Evolutionary conservation across 768 basidiomycete genomes (phyloP), one percentile per base, ranked within the genome.

Genomic region (Pleurotus citrinopileatus): DNA sequence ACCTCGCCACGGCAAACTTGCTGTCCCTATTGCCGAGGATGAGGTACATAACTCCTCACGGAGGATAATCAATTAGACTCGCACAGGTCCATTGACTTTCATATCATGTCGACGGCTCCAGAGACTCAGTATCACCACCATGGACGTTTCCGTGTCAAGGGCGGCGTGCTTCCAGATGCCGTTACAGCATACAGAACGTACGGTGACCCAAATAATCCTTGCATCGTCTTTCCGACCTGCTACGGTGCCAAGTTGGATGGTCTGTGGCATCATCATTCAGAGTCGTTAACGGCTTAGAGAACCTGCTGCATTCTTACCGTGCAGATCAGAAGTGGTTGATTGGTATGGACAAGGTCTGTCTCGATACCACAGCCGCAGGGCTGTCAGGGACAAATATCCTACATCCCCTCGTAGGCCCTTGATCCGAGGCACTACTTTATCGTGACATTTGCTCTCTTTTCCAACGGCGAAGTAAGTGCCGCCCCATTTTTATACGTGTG

Each of bases 101-200:
- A n/a, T 20, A 38, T 52, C 23, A 27, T 42, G 22, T 26, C 52
- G 4, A 6, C 55, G 20, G 53, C 64, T 34, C 37, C 48, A 26
- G 53, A 67, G 13, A 75, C 73, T 3, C 69, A 77, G 59, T 78
- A 74, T 60, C 73, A 80, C 56, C 77, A 76, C 55, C 82, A 84
- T 57, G 81, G 81, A 13, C 75, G 81, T 26, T 77, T 83, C 61
- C 67, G 62, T 19, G 73, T 82, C 7, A 63, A 73, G 45, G 82
- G 82, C 1, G 82, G 82, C 17, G 64, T 78, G 4, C 63, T 84
- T 12, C 80, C 82, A 10, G 73, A 82, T 52, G 82, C 81, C 6
- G 59, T 82, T 28, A 84, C 82, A 1, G 82, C 82, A 20, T 84
- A 79, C 60, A 70, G 77, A 29, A 78, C 79, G 5, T 82, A 80